These are phyloP conservation scores for Ogataea populi-albae DNA, from an alignment of 805 yeast species.

Conservation along the genomic window DNA sequence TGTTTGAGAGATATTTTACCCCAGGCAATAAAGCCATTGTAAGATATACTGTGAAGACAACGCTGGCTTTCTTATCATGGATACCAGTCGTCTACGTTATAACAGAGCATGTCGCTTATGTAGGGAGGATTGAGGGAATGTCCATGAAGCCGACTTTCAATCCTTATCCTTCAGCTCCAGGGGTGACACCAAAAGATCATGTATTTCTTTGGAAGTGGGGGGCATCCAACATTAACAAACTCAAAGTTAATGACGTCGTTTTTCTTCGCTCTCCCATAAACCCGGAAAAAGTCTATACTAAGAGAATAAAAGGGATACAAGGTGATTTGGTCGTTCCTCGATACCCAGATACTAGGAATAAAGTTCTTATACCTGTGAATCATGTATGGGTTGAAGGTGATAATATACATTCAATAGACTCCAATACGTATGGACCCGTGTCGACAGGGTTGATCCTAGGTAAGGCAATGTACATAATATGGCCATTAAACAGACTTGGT, in stretches of 20 bases:
- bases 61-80: constrained; percentile 57
- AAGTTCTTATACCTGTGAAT: constrained; percentile 64
- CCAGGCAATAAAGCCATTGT: constrained; percentile 15
- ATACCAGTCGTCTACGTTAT: constrained; percentile 72
- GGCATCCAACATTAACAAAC: constrained; percentile 42
- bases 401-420: constrained; percentile 77
- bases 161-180: constrained; percentile 44
- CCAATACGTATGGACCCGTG: constrained; percentile 85
- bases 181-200: constrained; percentile 46
- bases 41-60: constrained; percentile 28
- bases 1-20: constrained; percentile 5
- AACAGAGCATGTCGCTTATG: constrained; percentile 67
- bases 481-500: constrained; percentile 65
- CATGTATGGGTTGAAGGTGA: constrained; percentile 97
- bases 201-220: constrained; percentile 69
- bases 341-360: constrained; percentile 61
- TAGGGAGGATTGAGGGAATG: constrained; percentile 72
- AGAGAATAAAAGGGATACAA: constrained; percentile 71
- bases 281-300: constrained; percentile 72
- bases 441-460: constrained; percentile 80
- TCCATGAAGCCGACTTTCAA: constrained; percentile 91
- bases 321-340: constrained; percentile 68
- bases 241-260: constrained; percentile 67
- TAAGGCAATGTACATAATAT: constrained; percentile 62
- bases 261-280: constrained; percentile 77